phyloP scores from a whole-genome alignment of 495 filamentous ascomycete genomes.

The Neurospora sp. region DNA sequence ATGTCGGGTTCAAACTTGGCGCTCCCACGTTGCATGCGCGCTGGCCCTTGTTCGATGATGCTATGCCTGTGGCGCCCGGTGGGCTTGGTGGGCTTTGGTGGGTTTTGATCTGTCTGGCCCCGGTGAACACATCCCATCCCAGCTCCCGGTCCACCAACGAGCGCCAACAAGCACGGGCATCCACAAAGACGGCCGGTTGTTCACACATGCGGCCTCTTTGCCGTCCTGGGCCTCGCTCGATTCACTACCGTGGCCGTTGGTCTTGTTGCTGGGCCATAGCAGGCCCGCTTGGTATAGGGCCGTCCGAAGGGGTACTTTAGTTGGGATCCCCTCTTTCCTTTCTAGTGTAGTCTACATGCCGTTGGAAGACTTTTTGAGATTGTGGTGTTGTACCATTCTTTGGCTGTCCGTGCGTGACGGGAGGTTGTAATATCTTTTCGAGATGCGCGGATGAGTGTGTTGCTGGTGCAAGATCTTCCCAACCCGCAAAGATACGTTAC shows the following conservation, averaged over 20 bases:
- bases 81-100: not conserved
- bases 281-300: not conserved
- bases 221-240: not conserved
- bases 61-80: conserved; percentile 12
- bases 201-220: not conserved
- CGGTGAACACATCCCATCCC: not conserved
- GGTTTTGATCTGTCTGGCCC: not conserved
- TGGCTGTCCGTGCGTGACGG: not conserved
- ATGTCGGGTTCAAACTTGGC: conserved; percentile 15
- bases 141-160: not conserved
- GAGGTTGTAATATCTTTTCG: not conserved
- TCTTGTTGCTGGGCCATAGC: not conserved
- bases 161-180: not conserved
- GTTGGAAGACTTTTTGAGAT: not conserved
- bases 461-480: not conserved
- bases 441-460: not conserved
- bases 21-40: conserved; percentile 19
- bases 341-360: not conserved
- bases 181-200: not conserved
- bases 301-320: not conserved
- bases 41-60: conserved; percentile 22
- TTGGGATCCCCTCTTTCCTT: not conserved
- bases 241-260: not conserved
- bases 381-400: not conserved
- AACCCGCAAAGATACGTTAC: not conserved